These are phyloP conservation scores for Ophiostoma ulmi DNA, from an alignment of 2,329 filamentous ascomycete species.

Conservation along the genomic window DNA sequence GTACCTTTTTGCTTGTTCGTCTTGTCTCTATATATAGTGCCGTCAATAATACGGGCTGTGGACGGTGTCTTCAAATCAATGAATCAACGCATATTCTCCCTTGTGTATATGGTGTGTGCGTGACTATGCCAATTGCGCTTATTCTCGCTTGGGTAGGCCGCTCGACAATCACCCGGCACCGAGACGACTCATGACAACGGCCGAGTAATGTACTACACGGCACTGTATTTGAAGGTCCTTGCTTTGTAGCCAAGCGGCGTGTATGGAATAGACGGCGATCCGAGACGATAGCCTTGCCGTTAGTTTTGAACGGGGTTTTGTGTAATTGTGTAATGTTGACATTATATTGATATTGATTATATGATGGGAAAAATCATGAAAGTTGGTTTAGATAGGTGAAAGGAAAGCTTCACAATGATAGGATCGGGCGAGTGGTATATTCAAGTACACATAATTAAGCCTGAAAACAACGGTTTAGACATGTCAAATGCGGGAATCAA, in stretches of 20 bases:
- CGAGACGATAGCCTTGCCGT: not conserved
- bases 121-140: not conserved
- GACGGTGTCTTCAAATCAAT: not conserved
- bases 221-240: not conserved
- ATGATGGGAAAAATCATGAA: too few relatives aligned
- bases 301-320: not conserved
- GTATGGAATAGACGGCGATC: not conserved
- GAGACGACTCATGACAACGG: not conserved
- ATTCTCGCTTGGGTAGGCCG: not conserved
- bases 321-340: conserved; percentile 2
- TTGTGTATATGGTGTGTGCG: not conserved
- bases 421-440: too few relatives aligned
- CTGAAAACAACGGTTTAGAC: too few relatives aligned
- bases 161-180: not conserved
- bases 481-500: too few relatives aligned
- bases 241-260: not conserved
- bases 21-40: conserved; percentile 3
- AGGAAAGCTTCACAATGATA: too few relatives aligned
- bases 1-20: not conserved
- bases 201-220: not conserved
- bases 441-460: too few relatives aligned
- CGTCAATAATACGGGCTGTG: conserved; percentile 13
- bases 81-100: not conserved
- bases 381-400: too few relatives aligned
- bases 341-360: not conserved